Evolutionary conservation across 2,329 filamentous ascomycete species (phyloP), one percentile per base, ranked within the genome.

Genomic region (Fusarium virguliforme): DNA sequence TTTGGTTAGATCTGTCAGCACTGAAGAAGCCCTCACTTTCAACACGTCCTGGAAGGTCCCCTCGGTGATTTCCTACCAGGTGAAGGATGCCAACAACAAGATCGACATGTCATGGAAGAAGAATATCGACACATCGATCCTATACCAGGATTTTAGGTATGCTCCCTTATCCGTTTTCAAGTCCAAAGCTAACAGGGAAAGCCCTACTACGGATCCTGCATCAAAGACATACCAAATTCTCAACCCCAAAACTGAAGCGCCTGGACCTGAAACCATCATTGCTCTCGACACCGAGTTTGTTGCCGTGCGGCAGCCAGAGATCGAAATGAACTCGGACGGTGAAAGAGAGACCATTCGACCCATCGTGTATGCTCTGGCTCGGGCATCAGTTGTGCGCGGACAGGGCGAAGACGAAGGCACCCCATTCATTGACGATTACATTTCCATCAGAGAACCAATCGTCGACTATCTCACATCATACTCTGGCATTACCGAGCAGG

Each of bases 211-310:
- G 28, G 80, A 84, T 30, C 65, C 70, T 12, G 71, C 69, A 8
- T 81, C 83, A 24, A 87, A 87, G 71, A 90, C 88, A 1, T 92
- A 93, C 68, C 85, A 84, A 13, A 81, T 88, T 0, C 85, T 94
- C 2, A 82, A 89, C 32, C 79, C 84, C 0, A 75, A 84, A 1
- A 83, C 81, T 0, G 95, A 98, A 81, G 86, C 85, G 7, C 94
- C 93, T 1, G 87, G 87, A 0, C 87, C 91, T 0, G 89, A 91
- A 13, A 94, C 90, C 2, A 91, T 96, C 10, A 89, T 98, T 48
- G 96, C 95, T 1, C 89, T 99, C 6, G 96, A 99, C 78, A 97
- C 97, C 0, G 96, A 99, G 80, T 99, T 99, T 74, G 97, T 99
- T 8, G 91, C 94, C 24, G 88, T 98, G 2, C 93, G 97, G 71